Conservation (phyloP, 805 yeast species). For the Saccharomycodes ludwigii region DNA sequence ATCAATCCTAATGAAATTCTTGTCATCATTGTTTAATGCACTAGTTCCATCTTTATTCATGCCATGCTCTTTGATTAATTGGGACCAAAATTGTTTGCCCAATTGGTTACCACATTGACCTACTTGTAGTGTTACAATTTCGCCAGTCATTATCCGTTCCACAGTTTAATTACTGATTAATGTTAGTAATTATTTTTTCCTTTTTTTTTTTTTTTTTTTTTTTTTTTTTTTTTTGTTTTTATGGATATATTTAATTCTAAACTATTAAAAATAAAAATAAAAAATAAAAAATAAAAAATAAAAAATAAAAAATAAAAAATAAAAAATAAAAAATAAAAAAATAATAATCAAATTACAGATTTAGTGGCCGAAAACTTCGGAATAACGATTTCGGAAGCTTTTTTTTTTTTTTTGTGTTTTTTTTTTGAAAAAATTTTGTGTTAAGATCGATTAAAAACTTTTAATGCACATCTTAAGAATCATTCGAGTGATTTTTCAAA, state of each 20-base stretch:
- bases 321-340: neutral
- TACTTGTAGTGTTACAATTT: conserved; percentile 57
- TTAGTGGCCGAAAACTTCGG: too few relatives aligned
- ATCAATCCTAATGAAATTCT: conserved; percentile 36
- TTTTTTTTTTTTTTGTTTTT: too few relatives aligned
- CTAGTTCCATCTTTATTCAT: conserved; percentile 32
- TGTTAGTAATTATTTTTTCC: neutral
- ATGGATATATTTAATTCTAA: too few relatives aligned
- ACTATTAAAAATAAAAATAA: too few relatives aligned
- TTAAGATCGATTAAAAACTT: too few relatives aligned
- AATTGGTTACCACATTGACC: conserved; percentile 95
- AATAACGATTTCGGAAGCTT: too few relatives aligned
- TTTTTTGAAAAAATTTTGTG: too few relatives aligned
- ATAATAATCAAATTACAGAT: too few relatives aligned
- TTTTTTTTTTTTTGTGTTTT: too few relatives aligned
- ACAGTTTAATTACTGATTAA: neutral
- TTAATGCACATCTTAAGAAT: too few relatives aligned
- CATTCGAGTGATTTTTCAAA: too few relatives aligned
- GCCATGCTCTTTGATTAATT: conserved; percentile 78
- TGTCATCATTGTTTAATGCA: conserved; percentile 6
- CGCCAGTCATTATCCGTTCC: conserved; percentile 35
- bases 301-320: neutral
- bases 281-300: too few relatives aligned
- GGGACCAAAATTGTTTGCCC: conserved; percentile 88
- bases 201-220: neutral